These are phyloP conservation scores for Fomitopsis schrenkii DNA, from an alignment of 1,284 basidiomycete species.

Conservation along the genomic window DNA sequence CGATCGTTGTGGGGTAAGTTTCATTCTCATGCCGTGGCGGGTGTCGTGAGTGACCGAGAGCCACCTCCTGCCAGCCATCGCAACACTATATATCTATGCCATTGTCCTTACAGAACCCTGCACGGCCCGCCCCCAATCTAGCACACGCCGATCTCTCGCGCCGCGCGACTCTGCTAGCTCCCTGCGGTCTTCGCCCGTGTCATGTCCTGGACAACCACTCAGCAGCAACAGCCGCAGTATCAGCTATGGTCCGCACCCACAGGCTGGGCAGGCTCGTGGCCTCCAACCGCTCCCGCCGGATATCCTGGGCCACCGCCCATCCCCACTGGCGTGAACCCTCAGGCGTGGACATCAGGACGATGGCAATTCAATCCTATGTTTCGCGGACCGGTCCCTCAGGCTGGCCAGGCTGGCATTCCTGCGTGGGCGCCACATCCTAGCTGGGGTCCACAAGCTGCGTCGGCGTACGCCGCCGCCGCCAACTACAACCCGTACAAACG, in stretches of 20 bases:
- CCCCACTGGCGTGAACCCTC: conserved; percentile 24
- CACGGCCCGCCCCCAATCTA: not conserved
- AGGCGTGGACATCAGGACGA: conserved; percentile 22
- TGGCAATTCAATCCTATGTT: conserved; percentile 27
- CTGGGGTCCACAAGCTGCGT: conserved; percentile 20
- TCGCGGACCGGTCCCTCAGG: conserved; percentile 9
- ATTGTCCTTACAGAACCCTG: conserved; percentile 12
- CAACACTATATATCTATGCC: conserved; percentile 20
- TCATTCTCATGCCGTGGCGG: not conserved
- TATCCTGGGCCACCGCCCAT: conserved; percentile 25
- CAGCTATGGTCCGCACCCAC: conserved; percentile 8
- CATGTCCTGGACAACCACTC: conserved; percentile 8
- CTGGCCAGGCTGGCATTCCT: conserved; percentile 9
- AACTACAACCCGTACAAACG: conserved; percentile 61
- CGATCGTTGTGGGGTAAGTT: conserved; percentile 6
- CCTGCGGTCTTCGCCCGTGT: not conserved
- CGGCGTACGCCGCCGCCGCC: conserved; percentile 18
- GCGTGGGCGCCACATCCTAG: conserved; percentile 28
- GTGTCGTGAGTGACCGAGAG: conserved; percentile 4
- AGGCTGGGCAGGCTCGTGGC: conserved; percentile 18
- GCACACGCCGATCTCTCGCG: conserved; percentile 6
- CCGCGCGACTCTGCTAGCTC: conserved; percentile 4
- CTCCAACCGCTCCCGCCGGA: conserved; percentile 17
- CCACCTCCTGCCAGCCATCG: conserved; percentile 9
- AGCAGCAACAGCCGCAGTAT: conserved; percentile 4